phyloP scores from a whole-genome alignment of 2,329 filamentous ascomycete genomes.

The Colletotrichum horii region DNA sequence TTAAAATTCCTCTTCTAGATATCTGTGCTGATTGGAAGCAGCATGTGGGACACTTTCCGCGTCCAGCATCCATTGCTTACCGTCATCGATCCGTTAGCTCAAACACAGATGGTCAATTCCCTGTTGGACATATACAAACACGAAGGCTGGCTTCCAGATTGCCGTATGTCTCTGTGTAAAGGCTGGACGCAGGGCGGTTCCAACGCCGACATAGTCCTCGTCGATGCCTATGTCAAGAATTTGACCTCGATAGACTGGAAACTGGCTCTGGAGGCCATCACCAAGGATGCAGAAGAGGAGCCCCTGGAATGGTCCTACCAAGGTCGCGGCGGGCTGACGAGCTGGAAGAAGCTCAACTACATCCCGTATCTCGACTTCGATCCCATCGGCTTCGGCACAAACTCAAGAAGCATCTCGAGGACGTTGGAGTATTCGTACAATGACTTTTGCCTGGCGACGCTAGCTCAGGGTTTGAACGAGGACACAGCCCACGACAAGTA shows the following conservation, averaged over 20 bases:
- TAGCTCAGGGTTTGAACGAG: conserved; percentile 46
- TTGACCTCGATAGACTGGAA: conserved; percentile 64
- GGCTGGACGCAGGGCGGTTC: conserved; percentile 73
- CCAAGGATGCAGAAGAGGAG: conserved; percentile 67
- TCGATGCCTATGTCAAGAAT: conserved; percentile 68
- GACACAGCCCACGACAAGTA: conserved; percentile 55
- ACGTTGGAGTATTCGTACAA: conserved; percentile 73
- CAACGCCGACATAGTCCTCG: conserved; percentile 68
- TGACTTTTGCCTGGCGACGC: conserved; percentile 59
- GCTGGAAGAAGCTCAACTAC: conserved; percentile 69
- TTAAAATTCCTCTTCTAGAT: not conserved
- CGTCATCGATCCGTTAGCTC: conserved; percentile 64
- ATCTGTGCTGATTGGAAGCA: not conserved
- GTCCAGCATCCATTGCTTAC: conserved; percentile 69
- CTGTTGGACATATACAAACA: conserved; percentile 69
- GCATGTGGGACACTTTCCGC: conserved; percentile 69
- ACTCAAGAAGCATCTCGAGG: conserved; percentile 69
- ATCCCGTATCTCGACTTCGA: conserved; percentile 70
- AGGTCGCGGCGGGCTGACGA: conserved; percentile 67
- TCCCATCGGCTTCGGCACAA: conserved; percentile 60
- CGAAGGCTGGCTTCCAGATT: conserved; percentile 72
- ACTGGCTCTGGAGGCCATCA: conserved; percentile 66
- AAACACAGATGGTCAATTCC: conserved; percentile 66
- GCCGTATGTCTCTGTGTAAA: conserved; percentile 70
- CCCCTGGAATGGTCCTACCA: conserved; percentile 68